phyloP scores from a whole-genome alignment of 176 grass and related monocot species.

The Thalia dealbata region DNA sequence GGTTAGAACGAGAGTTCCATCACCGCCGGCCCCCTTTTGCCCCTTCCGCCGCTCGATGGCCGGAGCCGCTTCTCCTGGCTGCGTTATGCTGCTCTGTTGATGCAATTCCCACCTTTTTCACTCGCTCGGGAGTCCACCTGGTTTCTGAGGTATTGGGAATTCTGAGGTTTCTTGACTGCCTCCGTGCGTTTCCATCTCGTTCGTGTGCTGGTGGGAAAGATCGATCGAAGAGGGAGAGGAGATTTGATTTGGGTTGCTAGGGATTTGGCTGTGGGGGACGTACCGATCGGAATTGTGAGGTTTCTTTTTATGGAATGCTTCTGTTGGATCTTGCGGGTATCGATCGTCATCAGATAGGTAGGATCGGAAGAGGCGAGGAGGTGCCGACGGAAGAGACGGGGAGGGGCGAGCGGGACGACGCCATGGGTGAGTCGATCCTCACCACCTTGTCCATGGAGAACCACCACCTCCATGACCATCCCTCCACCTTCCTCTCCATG shows the following conservation, averaged over 20 bases:
- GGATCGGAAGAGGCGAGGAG: background rate
- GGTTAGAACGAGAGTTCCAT: background rate
- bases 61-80: background rate
- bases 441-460: conserved; percentile 96
- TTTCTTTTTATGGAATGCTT: conserved; percentile 12
- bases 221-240: background rate
- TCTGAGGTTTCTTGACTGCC: background rate
- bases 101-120: background rate
- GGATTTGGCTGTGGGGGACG: background rate
- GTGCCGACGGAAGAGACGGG: conserved; percentile 3
- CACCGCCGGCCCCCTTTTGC: background rate
- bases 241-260: background rate
- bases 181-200: background rate
- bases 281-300: conserved; percentile 1
- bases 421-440: conserved; percentile 89
- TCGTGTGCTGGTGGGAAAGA: background rate
- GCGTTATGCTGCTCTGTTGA: background rate
- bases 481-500: conserved; percentile 95
- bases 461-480: conserved; percentile 71
- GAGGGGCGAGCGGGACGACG: background rate
- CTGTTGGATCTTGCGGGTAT: conserved; percentile 3
- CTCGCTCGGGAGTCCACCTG: background rate
- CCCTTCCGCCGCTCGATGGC: background rate
- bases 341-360: background rate
- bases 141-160: background rate